Evolutionary conservation across 805 yeast species (phyloP), one percentile per base, ranked within the genome.

Genomic region (Myxozyma lipomycoides): DNA sequence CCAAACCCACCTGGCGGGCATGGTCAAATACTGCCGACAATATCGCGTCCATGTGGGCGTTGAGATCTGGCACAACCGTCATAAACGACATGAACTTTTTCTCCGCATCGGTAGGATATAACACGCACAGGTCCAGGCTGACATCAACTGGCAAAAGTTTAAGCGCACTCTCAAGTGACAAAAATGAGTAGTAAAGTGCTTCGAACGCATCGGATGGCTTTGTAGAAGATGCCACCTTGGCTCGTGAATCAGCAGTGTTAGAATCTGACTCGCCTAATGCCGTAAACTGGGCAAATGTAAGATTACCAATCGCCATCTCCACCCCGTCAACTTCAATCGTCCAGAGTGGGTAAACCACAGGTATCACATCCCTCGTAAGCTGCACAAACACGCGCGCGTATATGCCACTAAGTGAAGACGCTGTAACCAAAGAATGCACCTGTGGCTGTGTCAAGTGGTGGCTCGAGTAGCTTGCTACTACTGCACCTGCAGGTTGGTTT

Each of bases 361-460:
- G 91, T 0, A 91, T 85, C 9, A 91, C 87, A 70, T 93, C 98
- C 52, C 79, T 77, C 21, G 91, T 74, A 25, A 84, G 65, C 52
- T 87, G 84, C 1, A 91, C 82, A 51, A 78, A 79, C 18, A 86
- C 69, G 41, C 84, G 77, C 38, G 82, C 73, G 64, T 88, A 93
- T 48, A 79, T 82, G 12, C 98, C 98, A 22, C 82, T 78, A 46
- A 93, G 71, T 1, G 97, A 89, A 0, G 96, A 88, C 0, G 96
- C 89, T 0, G 97, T 90, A 15, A 91, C 95, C 63, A 87, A 81
- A 12, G 93, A 82, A 37, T 83, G 75, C 21, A 73, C 70, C 41
- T 65, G 67, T 56, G 45, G 38, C 6, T 47, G 48, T 43, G 56
- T 43, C 43, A 51, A 41, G 6, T 38, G 51, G 18, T 45, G 36